Conservation (phyloP, 2,329 filamentous ascomycete species). For the Fusarium globosum region DNA sequence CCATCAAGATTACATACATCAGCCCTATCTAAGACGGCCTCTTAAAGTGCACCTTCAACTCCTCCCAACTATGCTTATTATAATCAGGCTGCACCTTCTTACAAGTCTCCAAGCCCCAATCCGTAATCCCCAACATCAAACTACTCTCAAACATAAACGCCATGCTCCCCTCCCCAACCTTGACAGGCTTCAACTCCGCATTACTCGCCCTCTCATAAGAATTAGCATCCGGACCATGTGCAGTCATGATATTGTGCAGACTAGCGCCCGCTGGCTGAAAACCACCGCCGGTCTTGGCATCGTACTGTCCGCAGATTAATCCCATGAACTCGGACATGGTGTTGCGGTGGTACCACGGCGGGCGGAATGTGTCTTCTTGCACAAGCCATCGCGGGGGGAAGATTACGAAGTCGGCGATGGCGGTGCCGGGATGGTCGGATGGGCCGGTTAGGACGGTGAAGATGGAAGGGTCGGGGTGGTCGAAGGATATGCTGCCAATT, state of each 20-base stretch:
- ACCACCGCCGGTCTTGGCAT: constrained; percentile 68
- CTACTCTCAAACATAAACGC: constrained; percentile 78
- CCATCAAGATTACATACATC: no score
- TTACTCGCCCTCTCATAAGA: constrained; percentile 67
- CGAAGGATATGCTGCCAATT: constrained; percentile 71
- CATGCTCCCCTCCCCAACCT: constrained; percentile 71
- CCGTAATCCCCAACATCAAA: constrained; percentile 76
- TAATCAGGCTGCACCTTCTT: constrained; percentile 72
- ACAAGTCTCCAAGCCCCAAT: constrained; percentile 74
- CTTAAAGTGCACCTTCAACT: constrained; percentile 36
- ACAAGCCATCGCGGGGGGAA: constrained; percentile 80
- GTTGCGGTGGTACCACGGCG: constrained; percentile 79
- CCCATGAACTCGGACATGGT: constrained; percentile 76
- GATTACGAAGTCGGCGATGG: constrained; percentile 78
- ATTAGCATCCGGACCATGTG: constrained; percentile 70
- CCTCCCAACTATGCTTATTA: constrained; percentile 79
- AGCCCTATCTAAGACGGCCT: constrained; percentile 3
- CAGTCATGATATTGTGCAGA: constrained; percentile 78
- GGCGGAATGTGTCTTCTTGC: constrained; percentile 75
- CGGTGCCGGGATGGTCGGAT: constrained; percentile 69
- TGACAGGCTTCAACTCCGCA: constrained; percentile 63
- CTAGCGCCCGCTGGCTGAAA: constrained; percentile 69
- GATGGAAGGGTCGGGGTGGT: constrained; percentile 84
- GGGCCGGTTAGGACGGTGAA: constrained; percentile 77
- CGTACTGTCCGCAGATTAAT: constrained; percentile 66